A percentile compares a stretch with the other conserved stretches of the same genome.
Evolutionary conservation across 2,329 filamentous ascomycete species (phyloP).

Genomic region (Hymenotorrendiella dingleyae): DNA sequence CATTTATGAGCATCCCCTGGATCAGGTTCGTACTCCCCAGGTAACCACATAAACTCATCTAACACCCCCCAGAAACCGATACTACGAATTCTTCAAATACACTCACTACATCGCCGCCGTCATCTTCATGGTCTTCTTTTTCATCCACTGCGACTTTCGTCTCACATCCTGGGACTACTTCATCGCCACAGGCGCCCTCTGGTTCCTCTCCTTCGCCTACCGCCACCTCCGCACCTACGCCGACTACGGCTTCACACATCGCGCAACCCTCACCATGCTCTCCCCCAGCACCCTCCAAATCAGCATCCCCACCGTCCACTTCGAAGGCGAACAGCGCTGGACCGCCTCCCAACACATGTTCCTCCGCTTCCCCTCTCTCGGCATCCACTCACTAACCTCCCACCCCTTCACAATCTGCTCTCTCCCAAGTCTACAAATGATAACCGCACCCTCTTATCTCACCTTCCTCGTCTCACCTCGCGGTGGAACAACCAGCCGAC

Average conservation of each 20-base stretch:
- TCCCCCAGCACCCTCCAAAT: conserved; percentile 89
- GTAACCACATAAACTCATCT: too few relatives aligned
- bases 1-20: conserved; percentile 69
- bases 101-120: conserved; percentile 76
- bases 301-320: conserved; percentile 81
- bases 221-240: conserved; percentile 70
- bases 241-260: conserved; percentile 77
- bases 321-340: conserved; percentile 75
- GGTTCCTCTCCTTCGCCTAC: conserved; percentile 50
- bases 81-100: conserved; percentile 75
- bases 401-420: conserved; percentile 93
- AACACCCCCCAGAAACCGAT: conserved; percentile 51
- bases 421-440: conserved; percentile 33
- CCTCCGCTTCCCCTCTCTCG: conserved; percentile 79
- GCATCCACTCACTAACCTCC: conserved; percentile 62
- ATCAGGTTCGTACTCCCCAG: too few relatives aligned
- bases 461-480: conserved; percentile 10
- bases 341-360: conserved; percentile 89
- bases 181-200: conserved; percentile 70
- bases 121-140: conserved; percentile 73
- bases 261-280: conserved; percentile 66
- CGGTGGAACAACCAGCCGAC: conserved; percentile 6
- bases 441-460: background rate
- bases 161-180: conserved; percentile 85
- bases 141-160: conserved; percentile 92